Conservation (phyloP, 2,329 filamentous ascomycete genomes). For the Xylariaceae sp. region DNA sequence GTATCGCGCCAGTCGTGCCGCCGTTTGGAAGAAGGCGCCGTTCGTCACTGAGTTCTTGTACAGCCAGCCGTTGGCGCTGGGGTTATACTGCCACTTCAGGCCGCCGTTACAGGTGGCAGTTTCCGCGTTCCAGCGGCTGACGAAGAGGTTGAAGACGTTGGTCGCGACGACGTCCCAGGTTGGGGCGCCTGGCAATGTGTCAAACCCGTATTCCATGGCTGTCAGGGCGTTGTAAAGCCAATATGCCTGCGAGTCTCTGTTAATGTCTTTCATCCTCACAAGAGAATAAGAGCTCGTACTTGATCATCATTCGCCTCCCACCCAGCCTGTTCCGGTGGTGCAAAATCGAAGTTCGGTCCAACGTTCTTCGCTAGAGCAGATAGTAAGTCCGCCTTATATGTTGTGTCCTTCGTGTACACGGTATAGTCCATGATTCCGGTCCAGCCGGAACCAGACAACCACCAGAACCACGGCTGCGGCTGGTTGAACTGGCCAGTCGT, state of each 20-base stretch:
- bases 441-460: constrained; percentile 32
- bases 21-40: constrained; percentile 66
- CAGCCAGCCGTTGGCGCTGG: constrained; percentile 58
- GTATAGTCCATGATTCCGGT: constrained; percentile 38
- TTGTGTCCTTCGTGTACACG: constrained; percentile 40
- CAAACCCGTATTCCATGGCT: constrained; percentile 51
- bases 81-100: constrained; percentile 62
- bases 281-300: constrained; percentile 26
- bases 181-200: constrained; percentile 33
- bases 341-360: constrained; percentile 44
- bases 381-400: constrained; percentile 42
- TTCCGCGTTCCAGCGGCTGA: constrained; percentile 45
- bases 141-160: constrained; percentile 52
- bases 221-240: constrained; percentile 54
- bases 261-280: neutral
- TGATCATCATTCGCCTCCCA: constrained; percentile 55
- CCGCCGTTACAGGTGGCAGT: constrained; percentile 53
- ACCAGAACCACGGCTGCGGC: constrained; percentile 34
- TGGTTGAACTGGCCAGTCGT: constrained; percentile 33
- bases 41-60: constrained; percentile 66
- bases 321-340: constrained; percentile 43
- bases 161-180: constrained; percentile 52
- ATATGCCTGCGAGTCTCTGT: constrained; percentile 30
- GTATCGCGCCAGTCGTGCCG: constrained; percentile 69
- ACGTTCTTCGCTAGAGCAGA: constrained; percentile 43